phyloP scores from a whole-genome alignment of 441 rosid genomes.

The Erysimum cheiri region DNA sequence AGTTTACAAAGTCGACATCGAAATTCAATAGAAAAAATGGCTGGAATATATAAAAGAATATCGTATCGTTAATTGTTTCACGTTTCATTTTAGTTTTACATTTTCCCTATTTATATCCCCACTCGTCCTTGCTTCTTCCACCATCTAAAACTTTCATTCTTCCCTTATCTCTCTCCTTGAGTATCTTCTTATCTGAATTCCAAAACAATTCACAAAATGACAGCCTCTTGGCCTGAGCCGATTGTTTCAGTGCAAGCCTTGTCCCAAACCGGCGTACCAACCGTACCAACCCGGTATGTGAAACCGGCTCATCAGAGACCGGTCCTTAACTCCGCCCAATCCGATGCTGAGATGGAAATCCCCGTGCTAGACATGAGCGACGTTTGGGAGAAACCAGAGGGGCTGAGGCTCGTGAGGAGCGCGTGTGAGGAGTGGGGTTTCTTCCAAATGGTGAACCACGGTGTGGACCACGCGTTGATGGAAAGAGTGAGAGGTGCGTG shows the following conservation, averaged over 20 bases:
- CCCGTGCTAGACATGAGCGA: constrained; percentile 59
- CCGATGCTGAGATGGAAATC: constrained; percentile 45
- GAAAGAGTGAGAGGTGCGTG: constrained; percentile 52
- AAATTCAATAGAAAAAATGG: neutral
- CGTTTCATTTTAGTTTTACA: constrained; percentile 8
- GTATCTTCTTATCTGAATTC: neutral
- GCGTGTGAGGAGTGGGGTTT: constrained; percentile 78
- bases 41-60: neutral
- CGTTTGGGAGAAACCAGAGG: constrained; percentile 42
- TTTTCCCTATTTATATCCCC: constrained; percentile 17
- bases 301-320: constrained; percentile 50
- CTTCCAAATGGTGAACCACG: constrained; percentile 79
- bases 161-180: neutral
- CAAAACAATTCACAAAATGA: constrained; percentile 40
- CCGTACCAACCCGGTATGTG: constrained; percentile 56
- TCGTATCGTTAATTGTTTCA: constrained; percentile 21
- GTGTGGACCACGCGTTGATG: constrained; percentile 56
- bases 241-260: constrained; percentile 65
- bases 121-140: constrained; percentile 18
- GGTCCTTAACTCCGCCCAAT: constrained; percentile 10
- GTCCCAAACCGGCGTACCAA: constrained; percentile 57
- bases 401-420: constrained; percentile 42
- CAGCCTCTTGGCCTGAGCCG: constrained; percentile 69
- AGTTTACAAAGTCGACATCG: constrained; percentile 24
- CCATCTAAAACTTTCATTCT: constrained; percentile 26